These are phyloP conservation scores for Tuber microsphaerosporum DNA, from an alignment of 495 filamentous ascomycete genomes.

Conservation along the genomic window DNA sequence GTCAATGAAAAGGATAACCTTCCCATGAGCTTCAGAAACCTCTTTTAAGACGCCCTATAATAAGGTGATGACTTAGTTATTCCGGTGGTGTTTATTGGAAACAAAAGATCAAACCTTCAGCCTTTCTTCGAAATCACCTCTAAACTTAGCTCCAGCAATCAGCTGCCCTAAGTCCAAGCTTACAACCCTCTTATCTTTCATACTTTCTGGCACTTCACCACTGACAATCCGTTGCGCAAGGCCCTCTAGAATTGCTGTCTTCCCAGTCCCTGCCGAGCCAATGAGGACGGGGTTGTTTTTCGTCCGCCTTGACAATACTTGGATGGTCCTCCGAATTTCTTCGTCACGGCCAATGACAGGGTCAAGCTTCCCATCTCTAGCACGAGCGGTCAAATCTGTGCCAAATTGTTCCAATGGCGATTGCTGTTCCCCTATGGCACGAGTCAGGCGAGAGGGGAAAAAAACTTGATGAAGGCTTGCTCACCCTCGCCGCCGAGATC, in stretches of 20 bases:
- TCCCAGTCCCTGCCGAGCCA: constrained; percentile 85
- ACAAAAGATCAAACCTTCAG: constrained; percentile 52
- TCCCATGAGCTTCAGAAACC: constrained; percentile 78
- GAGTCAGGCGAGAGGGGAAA: constrained; percentile 6
- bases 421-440: constrained; percentile 54
- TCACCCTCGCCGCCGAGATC: constrained; percentile 60
- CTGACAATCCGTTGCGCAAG: constrained; percentile 82
- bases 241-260: constrained; percentile 91
- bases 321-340: constrained; percentile 89
- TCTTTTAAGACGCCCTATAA: constrained; percentile 63
- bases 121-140: constrained; percentile 93
- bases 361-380: constrained; percentile 83
- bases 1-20: constrained; percentile 90
- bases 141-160: constrained; percentile 91
- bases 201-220: constrained; percentile 91
- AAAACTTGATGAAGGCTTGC: neutral
- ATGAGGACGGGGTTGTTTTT: constrained; percentile 98
- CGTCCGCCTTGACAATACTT: constrained; percentile 82
- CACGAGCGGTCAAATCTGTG: constrained; percentile 78
- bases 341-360: constrained; percentile 88
- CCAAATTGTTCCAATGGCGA: constrained; percentile 83
- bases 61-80: constrained; percentile 1
- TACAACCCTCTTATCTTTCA: constrained; percentile 89
- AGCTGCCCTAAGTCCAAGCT: constrained; percentile 79
- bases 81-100: neutral